phyloP scores from a whole-genome alignment of 2,329 filamentous ascomycete genomes.

The Trichoderma afroharzianum region DNA sequence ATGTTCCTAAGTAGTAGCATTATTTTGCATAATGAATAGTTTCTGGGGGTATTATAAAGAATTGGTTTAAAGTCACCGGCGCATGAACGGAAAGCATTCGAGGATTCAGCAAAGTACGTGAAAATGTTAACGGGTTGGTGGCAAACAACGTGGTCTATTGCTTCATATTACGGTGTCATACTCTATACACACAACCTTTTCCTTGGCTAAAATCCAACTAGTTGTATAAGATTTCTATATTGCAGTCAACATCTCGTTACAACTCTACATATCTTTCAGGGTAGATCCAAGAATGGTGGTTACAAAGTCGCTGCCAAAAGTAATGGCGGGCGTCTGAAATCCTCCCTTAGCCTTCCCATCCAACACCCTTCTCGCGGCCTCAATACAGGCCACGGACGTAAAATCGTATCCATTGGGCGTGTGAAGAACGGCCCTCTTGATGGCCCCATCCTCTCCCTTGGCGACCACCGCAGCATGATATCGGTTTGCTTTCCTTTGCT shows the following conservation, averaged over 20 bases:
- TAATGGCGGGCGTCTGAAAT: not conserved
- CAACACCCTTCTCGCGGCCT: not conserved
- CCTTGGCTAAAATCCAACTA: not conserved
- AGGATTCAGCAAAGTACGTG: not conserved
- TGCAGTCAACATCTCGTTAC: not conserved
- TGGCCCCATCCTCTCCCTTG: not conserved
- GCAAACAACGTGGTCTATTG: not conserved
- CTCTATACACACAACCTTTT: accelerated
- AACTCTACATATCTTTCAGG: not conserved
- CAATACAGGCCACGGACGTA: not conserved
- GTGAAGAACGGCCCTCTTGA: not conserved
- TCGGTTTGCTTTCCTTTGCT: not conserved
- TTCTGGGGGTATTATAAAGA: no score
- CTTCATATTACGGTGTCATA: not conserved
- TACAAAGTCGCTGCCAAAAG: not conserved
- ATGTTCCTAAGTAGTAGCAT: no score
- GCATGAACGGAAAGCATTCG: not conserved
- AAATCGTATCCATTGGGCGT: not conserved
- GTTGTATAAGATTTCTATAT: no score
- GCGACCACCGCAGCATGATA: not conserved
- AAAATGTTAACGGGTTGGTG: not conserved
- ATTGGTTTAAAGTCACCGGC: no score
- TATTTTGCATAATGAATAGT: no score
- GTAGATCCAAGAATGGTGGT: not conserved
- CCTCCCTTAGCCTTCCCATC: not conserved